Evolutionary conservation across 306 rosid species (phyloP), one percentile per base, ranked within the genome.

Genomic region (Lathyrus tuberosus): DNA sequence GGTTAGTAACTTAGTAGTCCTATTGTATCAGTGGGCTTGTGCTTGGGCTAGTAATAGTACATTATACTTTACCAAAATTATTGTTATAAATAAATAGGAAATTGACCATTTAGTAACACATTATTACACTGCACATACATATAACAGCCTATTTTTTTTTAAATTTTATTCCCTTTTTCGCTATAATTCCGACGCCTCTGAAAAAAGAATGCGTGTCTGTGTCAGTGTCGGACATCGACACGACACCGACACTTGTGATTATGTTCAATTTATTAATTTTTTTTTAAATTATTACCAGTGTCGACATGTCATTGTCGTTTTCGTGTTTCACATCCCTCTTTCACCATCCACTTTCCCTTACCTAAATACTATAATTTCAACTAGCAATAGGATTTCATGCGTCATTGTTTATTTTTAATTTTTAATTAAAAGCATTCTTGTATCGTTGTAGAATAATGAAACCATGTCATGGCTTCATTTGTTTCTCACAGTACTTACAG

Each of bases 401-500:
- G 13, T 14, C 49, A 11, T 35, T 35, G 17, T 51, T 52, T 18
- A 16, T 49, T 33, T 16, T 1, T 3, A 10, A 30, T 51, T 6
- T 1, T 24, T 1, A 24, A 24, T 24, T 24, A 24, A 51, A 40
- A 49, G 24, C 71, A 43, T 58, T 73, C 54, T 67, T 48, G 48
- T 5, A 30, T 40, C 49, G 33, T 37, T 40, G 42, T 46, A 51
- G 44, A 42, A 33, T 26, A 26, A 43, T 65, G 59, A 67, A 67
- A 46, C 56, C 53, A 26, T 14, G 52, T 28, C 53, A 53, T 52
- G 73, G 37, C 26, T 38, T 69, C 51, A 13, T 57, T 67, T 67
- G 49, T 74, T 67, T 63, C 62, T 38, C 15, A 16, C 15, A 16
- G 42, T 9, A 59, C 1, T 43, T 35, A 10, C 58, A 73, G 37